Evolutionary conservation across 306 rosid species (phyloP), one percentile per base, ranked within the genome.

Genomic region (Vigna unguiculata): DNA sequence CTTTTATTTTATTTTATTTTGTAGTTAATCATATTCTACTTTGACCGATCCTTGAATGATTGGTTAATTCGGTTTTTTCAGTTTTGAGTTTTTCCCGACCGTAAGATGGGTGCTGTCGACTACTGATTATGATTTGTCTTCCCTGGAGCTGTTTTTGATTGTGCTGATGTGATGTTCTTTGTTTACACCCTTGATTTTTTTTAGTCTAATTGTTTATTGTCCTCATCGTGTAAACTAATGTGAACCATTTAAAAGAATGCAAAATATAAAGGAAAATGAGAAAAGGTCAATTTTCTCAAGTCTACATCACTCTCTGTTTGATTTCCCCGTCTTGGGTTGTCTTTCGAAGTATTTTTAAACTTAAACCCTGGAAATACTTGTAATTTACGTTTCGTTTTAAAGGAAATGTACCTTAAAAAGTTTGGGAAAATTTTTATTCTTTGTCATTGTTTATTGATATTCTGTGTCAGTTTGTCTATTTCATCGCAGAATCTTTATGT

Each of bases 151-250:
- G 78, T 80, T 82, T 74, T 40, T 75, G 79, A 83, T 84, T 76
- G 80, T 85, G 82, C 79, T 89, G 96, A 92, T 86, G 91, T 88
- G 91, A 89, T 87, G 85, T 71, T 83, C 71, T 68, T 83, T 86
- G 88, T 82, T 85, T 79, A 54, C 72, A 63, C 82, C 72, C 74
- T 82, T 91, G 85, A 85, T 78, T 84, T 79, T 79, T 57, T 72
- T 68, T 38, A 69, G 78, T 71, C 81, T 82, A 75, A 66, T 63
- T 71, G 72, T 78, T 77, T 63, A 61, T 61, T 83, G 90, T 91
- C 85, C 55, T 71, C 57, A 61, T 80, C 89, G 71, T 71, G 71
- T 30, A 70, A 63, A 72, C 81, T 81, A 59, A 69, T 78, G 57
- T 76, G 66, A 77, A 70, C 83, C 83, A 81, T 12, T 45, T 7